Evolutionary conservation across 306 rosid species (phyloP).

Genomic region (Lupinus albus): DNA sequence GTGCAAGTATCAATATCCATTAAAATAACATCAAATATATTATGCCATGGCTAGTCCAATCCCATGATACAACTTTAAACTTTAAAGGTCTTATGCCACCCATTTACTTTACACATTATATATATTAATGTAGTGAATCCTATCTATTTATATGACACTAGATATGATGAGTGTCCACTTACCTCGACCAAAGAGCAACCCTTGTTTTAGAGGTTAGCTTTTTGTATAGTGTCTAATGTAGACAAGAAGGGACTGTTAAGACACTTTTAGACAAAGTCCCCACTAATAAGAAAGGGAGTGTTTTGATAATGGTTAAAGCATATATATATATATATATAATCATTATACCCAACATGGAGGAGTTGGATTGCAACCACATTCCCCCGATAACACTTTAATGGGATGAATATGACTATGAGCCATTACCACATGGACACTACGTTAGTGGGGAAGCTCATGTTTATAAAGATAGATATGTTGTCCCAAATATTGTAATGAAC

Average conservation of each 20-base stretch:
- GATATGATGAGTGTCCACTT: conserved; percentile 56
- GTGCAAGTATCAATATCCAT: conserved; percentile 38
- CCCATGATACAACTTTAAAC: conserved; percentile 13
- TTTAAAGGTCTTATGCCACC: neutral
- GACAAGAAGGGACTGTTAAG: conserved; percentile 54
- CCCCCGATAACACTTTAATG: conserved; percentile 58
- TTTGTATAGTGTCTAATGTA: conserved; percentile 51
- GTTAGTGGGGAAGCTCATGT: conserved; percentile 66
- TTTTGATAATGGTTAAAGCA: conserved; percentile 38
- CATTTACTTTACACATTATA: neutral
- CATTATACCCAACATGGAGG: conserved; percentile 52
- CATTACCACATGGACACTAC: conserved; percentile 64
- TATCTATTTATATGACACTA: conserved; percentile 38
- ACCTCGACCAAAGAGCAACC: conserved; percentile 45
- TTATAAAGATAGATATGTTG: too few relatives aligned
- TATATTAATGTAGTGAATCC: conserved; percentile 39
- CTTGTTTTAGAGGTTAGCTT: conserved; percentile 40
- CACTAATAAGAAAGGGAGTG: conserved; percentile 35
- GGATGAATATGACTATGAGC: conserved; percentile 53
- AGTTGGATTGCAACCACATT: conserved; percentile 64
- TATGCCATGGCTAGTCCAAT: conserved; percentile 42
- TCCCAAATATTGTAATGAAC: too few relatives aligned
- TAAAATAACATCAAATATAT: conserved; percentile 36
- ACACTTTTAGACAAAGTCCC: conserved; percentile 63
- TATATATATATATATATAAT: conserved; percentile 45